Base-by-base conservation (phyloP, 2,329 filamentous ascomycete genomes). In the Colletotrichum sp. region DNA sequence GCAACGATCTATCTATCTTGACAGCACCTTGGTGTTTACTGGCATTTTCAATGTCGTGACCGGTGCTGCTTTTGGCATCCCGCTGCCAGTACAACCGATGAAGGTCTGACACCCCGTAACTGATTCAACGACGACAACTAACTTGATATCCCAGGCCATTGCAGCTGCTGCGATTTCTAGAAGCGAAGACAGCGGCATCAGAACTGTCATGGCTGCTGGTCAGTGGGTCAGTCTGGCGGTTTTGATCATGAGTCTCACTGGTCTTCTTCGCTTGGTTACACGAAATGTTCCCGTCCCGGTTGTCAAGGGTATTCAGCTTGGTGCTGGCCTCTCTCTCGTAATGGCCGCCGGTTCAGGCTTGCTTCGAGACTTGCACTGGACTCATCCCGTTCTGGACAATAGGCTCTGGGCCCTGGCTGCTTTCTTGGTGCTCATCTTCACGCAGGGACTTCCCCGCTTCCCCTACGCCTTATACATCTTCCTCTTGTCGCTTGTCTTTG, bases 301-400 rank as follows among this genome's bases (percentile, higher is more conserved):
- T 1, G 93, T 99, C 69, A 98, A 98, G 83, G 96, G 96, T 34
- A 98, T 99, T 78, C 97, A 99, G 85, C 92, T 98, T 64, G 96
- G 96, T 48, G 96, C 96, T 6, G 96, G 96, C 2, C 87, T 99
- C 64, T 95, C 94, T 18, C 90, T 99, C 18, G 91, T 96, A 70
- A 90, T 98, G 73, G 94, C 95, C 14, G 95, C 95, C 9, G 95
- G 95, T 4, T 88, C 89, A 1, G 90, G 88, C 63, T 89, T 98
- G 74, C 88, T 97, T 14, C 87, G 89, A 21, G 92, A 92, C 4
- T 87, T 98, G 6, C 87, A 88, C 14, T 98, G 95, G 95, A 85
- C 88, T 2, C 82, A 85, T 6, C 92, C 94, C 0, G 92, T 90
- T 84, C 89, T 93, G 8, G 96, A 98, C 84, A 98, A 98, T 82